Evolutionary conservation across 2,329 filamentous ascomycete species (phyloP).

Genomic region (Phyllosticta paracitricarpa): DNA sequence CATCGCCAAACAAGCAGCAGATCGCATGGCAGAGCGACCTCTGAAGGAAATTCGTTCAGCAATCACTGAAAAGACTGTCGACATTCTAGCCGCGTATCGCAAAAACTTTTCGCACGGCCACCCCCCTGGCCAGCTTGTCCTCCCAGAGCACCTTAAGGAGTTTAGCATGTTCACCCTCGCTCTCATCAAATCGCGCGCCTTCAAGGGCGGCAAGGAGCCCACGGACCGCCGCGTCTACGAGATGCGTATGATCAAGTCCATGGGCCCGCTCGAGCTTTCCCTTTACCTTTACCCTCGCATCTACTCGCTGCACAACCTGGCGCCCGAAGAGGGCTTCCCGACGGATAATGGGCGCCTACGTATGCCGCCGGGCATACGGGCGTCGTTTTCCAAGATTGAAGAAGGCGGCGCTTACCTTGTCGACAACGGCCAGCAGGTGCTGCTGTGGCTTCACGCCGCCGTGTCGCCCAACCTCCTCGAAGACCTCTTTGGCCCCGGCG

Average conservation of each 20-base stretch:
- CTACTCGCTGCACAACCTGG: slow-evolving; percentile 81
- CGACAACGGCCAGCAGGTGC: slow-evolving; percentile 85
- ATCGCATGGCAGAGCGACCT: slow-evolving; percentile 65
- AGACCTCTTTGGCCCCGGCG: slow-evolving; percentile 78
- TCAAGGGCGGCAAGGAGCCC: slow-evolving; percentile 85
- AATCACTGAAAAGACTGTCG: slow-evolving; percentile 84
- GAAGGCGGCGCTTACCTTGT: slow-evolving; percentile 89
- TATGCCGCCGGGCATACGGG: slow-evolving; percentile 69
- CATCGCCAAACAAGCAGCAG: slow-evolving; percentile 85
- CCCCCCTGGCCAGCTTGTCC: slow-evolving; percentile 82
- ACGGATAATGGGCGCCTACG: slow-evolving; percentile 81
- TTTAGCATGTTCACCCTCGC: slow-evolving; percentile 93
- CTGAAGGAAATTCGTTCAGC: slow-evolving; percentile 78
- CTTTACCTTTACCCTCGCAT: slow-evolving; percentile 94
- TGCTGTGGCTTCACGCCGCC: slow-evolving; percentile 86
- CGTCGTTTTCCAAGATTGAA: slow-evolving; percentile 80
- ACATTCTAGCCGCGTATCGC: slow-evolving; percentile 82
- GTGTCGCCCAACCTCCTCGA: slow-evolving; percentile 84
- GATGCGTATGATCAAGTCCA: slow-evolving; percentile 77
- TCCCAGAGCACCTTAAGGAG: slow-evolving; percentile 93
- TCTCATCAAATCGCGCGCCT: slow-evolving; percentile 79
- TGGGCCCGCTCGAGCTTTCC: slow-evolving; percentile 76
- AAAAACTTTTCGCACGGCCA: slow-evolving; percentile 84
- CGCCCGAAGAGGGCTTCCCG: slow-evolving; percentile 82
- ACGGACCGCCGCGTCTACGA: slow-evolving; percentile 87